phyloP scores from a whole-genome alignment of 148 eudicot genomes.

The Agrostemma githago region DNA sequence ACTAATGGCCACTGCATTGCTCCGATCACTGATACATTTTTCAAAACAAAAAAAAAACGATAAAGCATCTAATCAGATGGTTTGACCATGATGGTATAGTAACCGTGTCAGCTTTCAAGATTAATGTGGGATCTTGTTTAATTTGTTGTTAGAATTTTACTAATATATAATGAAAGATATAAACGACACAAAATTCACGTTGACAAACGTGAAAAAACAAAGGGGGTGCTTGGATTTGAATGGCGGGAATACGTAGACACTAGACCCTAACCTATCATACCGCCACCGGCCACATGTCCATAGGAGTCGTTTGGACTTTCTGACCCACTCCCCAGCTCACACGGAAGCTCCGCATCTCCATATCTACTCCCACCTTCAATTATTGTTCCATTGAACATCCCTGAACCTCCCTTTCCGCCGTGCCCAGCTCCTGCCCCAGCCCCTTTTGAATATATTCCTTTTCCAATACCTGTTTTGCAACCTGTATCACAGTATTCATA shows the following conservation, averaged over 20 bases:
- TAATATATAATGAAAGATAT: too few relatives aligned
- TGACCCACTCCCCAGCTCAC: constrained; percentile 88
- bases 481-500: constrained; percentile 35
- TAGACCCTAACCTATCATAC: constrained; percentile 63
- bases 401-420: constrained; percentile 83
- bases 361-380: constrained; percentile 71
- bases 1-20: constrained; percentile 68
- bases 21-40: constrained; percentile 51
- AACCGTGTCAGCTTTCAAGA: neutral
- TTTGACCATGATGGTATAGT: neutral
- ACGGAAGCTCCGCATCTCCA: constrained; percentile 78
- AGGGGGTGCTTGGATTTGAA: too few relatives aligned
- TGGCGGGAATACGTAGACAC: too few relatives aligned
- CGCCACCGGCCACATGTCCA: constrained; percentile 77
- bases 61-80: neutral
- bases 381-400: constrained; percentile 56
- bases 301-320: constrained; percentile 54
- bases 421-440: constrained; percentile 95
- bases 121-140: neutral
- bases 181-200: too few relatives aligned
- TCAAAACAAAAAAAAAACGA: neutral
- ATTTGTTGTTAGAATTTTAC: too few relatives aligned
- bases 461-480: constrained; percentile 68
- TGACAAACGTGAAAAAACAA: too few relatives aligned
- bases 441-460: constrained; percentile 67